phyloP scores from a whole-genome alignment of 2,329 filamentous ascomycete genomes.

The Beauveria sp. region DNA sequence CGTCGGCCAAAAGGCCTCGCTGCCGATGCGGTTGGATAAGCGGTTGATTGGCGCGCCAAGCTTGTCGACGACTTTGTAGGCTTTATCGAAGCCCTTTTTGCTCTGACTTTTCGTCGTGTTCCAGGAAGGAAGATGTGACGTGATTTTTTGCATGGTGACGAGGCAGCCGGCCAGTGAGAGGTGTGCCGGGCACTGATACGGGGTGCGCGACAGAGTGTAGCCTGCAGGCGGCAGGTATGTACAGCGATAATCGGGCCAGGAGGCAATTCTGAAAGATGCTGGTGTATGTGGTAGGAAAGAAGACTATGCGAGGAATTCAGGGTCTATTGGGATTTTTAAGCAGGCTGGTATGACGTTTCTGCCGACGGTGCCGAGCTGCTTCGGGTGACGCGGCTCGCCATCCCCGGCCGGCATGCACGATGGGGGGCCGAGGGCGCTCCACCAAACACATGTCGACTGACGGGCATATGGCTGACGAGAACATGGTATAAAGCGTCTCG shows the following conservation, averaged over 20 bases:
- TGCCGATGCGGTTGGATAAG: conserved; percentile 73
- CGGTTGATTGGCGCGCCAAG: conserved; percentile 69
- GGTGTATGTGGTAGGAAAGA: background rate
- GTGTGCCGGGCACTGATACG: too few species aligned
- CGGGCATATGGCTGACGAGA: too few species aligned
- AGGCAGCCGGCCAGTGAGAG: background rate
- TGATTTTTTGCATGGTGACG: conserved; percentile 27
- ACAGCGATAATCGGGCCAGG: too few species aligned
- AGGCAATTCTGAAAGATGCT: background rate
- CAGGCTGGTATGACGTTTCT: conserved; percentile 4
- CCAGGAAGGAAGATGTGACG: conserved; percentile 36
- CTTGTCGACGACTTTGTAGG: conserved; percentile 46
- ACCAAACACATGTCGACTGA: background rate
- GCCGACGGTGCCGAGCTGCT: conserved; percentile 2
- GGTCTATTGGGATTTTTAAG: background rate
- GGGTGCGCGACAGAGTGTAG: background rate
- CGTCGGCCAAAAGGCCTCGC: conserved; percentile 78
- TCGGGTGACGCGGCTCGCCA: conserved; percentile 9
- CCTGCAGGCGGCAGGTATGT: background rate
- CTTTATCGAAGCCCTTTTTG: conserved; percentile 67
- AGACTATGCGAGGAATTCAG: background rate
- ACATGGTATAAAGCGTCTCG: too few species aligned
- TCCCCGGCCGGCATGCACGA: background rate
- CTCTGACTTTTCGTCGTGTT: conserved; percentile 43
- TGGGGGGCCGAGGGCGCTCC: background rate